Percentiles rank a stretch among this genome's conserved stretches.
These are phyloP conservation scores for Leccinum uliginosum DNA, from an alignment of 768 basidiomycete genomes.

Conservation along the genomic window DNA sequence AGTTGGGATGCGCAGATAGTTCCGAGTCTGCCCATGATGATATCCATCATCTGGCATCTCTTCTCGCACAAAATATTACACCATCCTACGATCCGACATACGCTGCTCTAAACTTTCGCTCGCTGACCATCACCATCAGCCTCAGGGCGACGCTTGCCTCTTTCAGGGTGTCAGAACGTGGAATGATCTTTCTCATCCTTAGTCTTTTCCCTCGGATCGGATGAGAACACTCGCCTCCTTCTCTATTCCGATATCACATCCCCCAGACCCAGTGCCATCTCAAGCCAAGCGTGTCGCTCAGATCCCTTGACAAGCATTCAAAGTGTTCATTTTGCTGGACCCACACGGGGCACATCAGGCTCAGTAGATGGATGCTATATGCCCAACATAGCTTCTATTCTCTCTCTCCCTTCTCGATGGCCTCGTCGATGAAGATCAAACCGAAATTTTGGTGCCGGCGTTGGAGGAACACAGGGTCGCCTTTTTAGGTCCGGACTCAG, in stretches of 20 bases:
- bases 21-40: not conserved
- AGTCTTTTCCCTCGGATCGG: not conserved
- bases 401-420: too few relatives aligned
- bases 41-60: not conserved
- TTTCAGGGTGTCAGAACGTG: not conserved
- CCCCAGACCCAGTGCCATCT: not conserved
- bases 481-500: too few relatives aligned
- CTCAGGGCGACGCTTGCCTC: not conserved
- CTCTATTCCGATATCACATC: not conserved
- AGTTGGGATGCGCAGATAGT: not conserved
- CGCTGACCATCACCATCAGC: not conserved
- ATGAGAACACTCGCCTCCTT: conserved; percentile 1
- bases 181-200: too few relatives aligned
- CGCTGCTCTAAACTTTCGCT: not conserved
- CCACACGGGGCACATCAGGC: too few relatives aligned
- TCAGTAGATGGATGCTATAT: too few relatives aligned
- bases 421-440: too few relatives aligned
- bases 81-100: not conserved
- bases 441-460: too few relatives aligned
- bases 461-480: too few relatives aligned
- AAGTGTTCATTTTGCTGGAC: too few relatives aligned
- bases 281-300: too few relatives aligned
- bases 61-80: not conserved
- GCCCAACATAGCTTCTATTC: too few relatives aligned
- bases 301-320: too few relatives aligned